A percentile compares a stretch with the other conserved stretches of the same genome.
Evolutionary conservation across 2,329 filamentous ascomycete species (phyloP).

Genomic region (Tolypocladium pustulatum): DNA sequence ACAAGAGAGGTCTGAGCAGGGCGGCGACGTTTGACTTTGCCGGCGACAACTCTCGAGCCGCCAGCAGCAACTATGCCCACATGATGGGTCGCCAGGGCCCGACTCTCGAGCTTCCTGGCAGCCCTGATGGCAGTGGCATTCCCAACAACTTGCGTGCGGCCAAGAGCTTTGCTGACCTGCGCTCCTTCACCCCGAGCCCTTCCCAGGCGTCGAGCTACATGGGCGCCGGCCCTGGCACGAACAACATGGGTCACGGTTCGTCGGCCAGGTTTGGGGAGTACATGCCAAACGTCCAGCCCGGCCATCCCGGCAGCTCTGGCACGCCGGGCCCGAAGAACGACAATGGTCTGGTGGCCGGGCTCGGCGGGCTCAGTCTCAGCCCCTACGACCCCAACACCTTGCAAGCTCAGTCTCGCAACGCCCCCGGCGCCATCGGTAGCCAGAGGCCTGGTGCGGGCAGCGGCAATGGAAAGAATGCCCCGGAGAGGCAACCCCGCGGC

Average conservation of each 20-base stretch:
- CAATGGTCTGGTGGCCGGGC: slow-evolving; percentile 32
- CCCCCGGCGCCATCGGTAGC: slow-evolving; percentile 54
- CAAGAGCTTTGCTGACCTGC: slow-evolving; percentile 92
- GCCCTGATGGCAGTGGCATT: slow-evolving; percentile 50
- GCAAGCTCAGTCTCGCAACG: slow-evolving; percentile 28
- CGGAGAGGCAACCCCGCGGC: slow-evolving; percentile 53
- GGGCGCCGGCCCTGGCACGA: slow-evolving; percentile 32
- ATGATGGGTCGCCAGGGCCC: slow-evolving; percentile 72
- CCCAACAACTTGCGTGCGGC: slow-evolving; percentile 80
- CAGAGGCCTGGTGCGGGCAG: slow-evolving; percentile 46
- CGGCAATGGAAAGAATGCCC: slow-evolving; percentile 32
- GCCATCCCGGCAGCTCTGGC: slow-evolving; percentile 22
- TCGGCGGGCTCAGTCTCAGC: slow-evolving; percentile 41
- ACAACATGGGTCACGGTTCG: slow-evolving; percentile 36
- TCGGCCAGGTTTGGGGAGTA: slow-evolving; percentile 36
- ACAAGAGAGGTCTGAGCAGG: slow-evolving; percentile 77
- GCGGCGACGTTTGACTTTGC: slow-evolving; percentile 97
- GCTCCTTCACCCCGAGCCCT: slow-evolving; percentile 90
- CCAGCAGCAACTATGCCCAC: slow-evolving; percentile 57
- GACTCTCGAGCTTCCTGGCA: slow-evolving; percentile 81
- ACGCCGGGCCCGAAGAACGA: slow-evolving; percentile 29
- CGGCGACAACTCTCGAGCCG: slow-evolving; percentile 58
- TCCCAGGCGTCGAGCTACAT: slow-evolving; percentile 74
- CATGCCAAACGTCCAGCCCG: slow-evolving; percentile 24
- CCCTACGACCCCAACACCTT: slow-evolving; percentile 35